Conservation (phyloP, 2,329 filamentous ascomycete species). For the Tolypocladium endophyticum region DNA sequence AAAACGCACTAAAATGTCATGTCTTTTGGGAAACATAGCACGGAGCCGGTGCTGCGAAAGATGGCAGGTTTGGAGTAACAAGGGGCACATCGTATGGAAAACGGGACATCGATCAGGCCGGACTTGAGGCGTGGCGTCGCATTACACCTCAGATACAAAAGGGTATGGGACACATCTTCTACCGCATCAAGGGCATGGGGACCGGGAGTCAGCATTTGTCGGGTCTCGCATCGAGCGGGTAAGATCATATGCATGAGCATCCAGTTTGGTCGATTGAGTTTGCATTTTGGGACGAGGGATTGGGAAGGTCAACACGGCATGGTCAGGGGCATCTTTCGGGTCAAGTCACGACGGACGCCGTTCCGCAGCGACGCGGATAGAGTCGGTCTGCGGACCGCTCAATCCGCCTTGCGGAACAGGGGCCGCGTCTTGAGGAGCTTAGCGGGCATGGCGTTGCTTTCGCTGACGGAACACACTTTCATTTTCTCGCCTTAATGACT, state of each 20-base stretch:
- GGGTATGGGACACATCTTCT: constrained; percentile 3
- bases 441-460: background rate
- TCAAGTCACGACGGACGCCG: background rate
- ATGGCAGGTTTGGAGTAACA: constrained; percentile 1
- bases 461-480: background rate
- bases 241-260: constrained; percentile 3
- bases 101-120: constrained; percentile 3
- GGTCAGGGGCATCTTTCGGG: constrained; percentile 1
- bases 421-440: background rate
- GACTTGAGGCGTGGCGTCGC: constrained; percentile 3
- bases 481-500: background rate
- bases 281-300: constrained; percentile 4
- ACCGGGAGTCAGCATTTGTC: constrained; percentile 3
- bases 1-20: too few species aligned
- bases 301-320: constrained; percentile 2
- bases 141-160: background rate
- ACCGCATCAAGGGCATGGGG: constrained; percentile 2
- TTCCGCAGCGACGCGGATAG: background rate
- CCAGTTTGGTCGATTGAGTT: constrained; percentile 1
- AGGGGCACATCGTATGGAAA: constrained; percentile 2
- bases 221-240: constrained; percentile 3
- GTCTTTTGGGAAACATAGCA: background rate
- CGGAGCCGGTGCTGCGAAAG: constrained; percentile 2
- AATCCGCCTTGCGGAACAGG: background rate
- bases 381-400: background rate